Evolutionary conservation across 148 eudicot genomes (phyloP), one percentile per base, ranked within the genome.

Genomic region (Nepenthes mirabilis): DNA sequence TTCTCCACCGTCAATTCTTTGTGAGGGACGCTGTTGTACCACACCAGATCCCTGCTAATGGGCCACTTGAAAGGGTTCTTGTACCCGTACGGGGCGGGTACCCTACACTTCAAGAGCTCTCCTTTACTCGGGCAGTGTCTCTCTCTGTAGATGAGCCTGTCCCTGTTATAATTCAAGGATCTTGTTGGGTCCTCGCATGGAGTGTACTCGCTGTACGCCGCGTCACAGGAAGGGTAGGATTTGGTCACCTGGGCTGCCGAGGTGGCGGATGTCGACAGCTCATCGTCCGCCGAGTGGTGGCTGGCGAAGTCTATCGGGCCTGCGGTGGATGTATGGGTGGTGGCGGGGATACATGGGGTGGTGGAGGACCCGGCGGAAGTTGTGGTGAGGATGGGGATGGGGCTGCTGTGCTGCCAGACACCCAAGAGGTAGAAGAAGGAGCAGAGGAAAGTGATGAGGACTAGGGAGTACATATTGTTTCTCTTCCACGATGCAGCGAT

Each of bases 141-240:
- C 43, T 57, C 60, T 11, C 45, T 35, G 14, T 57, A 37, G n/a
- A 57, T 49, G 10, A 49, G 14, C 14, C 83, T 54, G 43, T 70
- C 70, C 9, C 87, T 49, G 1, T 53, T 14, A 64, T 65, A 83
- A 65, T 76, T 74, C 5, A 75, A 11, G 33, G 95, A 83, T 37
- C 95, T 56, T 12, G 40, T 50, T 2, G 10, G 59, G 69, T 86
- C 86, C 75, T 83, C 73, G 66, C 95, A 86, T 9, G 95, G 95
- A 1, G 95, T 86, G 81, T 83, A 86, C 79, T 86, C 95, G 66
- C 68, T 75, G 58, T 49, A 63, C 66, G 56, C 70, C 0, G 36
- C 34, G 12, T 71, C 48, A 43, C 95, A 86, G 1, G 85, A 57
- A 1, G 82, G 89, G 70, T 68, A 83, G 2, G 34, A 5, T 49